Base-by-base conservation (phyloP, 176 grass and related monocot genomes). In the Poa pratensis region DNA sequence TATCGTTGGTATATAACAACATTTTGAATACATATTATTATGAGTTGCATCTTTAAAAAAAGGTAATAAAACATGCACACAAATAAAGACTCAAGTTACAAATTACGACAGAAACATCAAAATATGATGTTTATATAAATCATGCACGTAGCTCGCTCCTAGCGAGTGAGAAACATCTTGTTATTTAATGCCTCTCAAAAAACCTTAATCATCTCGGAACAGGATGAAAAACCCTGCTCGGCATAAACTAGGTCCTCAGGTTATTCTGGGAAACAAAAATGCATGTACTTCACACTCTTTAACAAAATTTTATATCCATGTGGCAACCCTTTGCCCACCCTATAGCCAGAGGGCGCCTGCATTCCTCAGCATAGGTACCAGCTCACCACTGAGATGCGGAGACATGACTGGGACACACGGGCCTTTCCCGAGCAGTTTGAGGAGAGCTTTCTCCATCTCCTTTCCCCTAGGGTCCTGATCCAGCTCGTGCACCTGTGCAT, bases 381-480 rank as follows among this genome's bases (percentile, higher is more conserved):
- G 87, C 48, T 90, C 82, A 10, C 92, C 80, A 26, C 24, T 16
- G 76, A 94, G 88, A 43, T 94, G 92, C 20, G 88, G 83, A 12
- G 92, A 87, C 89, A 89, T 91, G 87, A 94, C 87, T 0, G 92
- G 92, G 2, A 94, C 82, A 11, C 87, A 28, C 0, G 92, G 84
- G 5, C 32, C 87, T 39, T 65, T 63, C 4, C 89, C 92, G 0
- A 82, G 83, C 34, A 91, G 73, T 45, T 83, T 79, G 75, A 85
- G 76, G 24, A 94, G 92, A 0, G 92, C 89, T 10, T 50, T 51
- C 83, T 94, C 92, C 83, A 91, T 91, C n/a, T 94, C 92, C 81
- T 64, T 89, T 20, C 89, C 89, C 9, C 68, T 75, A 2, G 92
- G 60, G 40, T 91, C 84, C 2, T 59, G 48, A 64, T 94, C 92